These are phyloP conservation scores for Agrostemma githago DNA, from an alignment of 148 eudicot species.

Conservation along the genomic window DNA sequence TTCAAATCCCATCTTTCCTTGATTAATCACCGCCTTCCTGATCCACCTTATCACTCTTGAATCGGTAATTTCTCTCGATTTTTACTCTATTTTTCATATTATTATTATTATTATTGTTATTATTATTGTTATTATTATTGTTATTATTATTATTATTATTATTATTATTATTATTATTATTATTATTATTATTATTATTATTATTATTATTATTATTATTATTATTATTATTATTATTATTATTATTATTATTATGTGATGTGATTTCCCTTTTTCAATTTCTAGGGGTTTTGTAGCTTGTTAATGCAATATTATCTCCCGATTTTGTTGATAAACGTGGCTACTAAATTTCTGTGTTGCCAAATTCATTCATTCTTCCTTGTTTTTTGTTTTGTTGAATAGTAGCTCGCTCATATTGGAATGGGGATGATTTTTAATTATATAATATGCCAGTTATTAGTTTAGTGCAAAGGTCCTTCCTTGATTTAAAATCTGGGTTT, in stretches of 20 bases:
- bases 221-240: background rate
- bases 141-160: background rate
- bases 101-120: background rate
- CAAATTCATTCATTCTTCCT: no score
- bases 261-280: background rate
- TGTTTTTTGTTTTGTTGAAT: background rate
- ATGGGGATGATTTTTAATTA: background rate
- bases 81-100: background rate
- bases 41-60: background rate
- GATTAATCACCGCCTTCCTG: background rate
- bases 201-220: background rate
- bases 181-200: background rate
- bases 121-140: background rate
- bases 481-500: background rate
- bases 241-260: background rate
- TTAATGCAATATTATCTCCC: background rate
- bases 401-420: background rate
- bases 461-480: background rate
- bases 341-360: background rate
- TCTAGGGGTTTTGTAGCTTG: slow-evolving; percentile 13
- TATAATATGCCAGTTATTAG: background rate
- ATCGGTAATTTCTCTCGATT: slow-evolving; percentile 18
- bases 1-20: slow-evolving; percentile 7
- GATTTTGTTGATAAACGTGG: background rate
- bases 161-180: background rate